Evolutionary conservation across 2,329 filamentous ascomycete species (phyloP).

Genomic region (Malbranchea zuffiana): DNA sequence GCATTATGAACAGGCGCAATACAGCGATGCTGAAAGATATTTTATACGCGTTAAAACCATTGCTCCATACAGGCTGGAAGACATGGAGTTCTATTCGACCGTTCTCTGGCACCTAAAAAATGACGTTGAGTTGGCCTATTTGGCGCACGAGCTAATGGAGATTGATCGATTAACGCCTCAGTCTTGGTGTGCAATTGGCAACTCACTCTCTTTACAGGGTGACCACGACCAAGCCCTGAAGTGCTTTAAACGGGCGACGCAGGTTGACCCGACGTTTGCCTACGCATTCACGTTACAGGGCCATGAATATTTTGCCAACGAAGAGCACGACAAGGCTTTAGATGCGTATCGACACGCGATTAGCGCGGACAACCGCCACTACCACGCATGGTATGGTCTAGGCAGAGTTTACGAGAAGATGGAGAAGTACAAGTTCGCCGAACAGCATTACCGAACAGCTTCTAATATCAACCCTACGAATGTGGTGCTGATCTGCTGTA

Average conservation of each 20-base stretch:
- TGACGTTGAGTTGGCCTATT: constrained; percentile 80
- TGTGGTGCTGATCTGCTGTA: constrained; percentile 80
- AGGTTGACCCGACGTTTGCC: constrained; percentile 79
- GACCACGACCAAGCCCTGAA: constrained; percentile 91
- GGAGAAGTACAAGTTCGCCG: constrained; percentile 81
- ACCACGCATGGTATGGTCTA: constrained; percentile 97
- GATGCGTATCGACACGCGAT: constrained; percentile 79
- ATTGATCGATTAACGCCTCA: constrained; percentile 80
- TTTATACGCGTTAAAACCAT: constrained; percentile 70
- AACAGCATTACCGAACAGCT: constrained; percentile 81
- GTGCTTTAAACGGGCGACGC: constrained; percentile 89
- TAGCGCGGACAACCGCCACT: constrained; percentile 75
- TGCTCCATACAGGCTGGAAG: constrained; percentile 71
- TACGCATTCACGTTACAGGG: constrained; percentile 94
- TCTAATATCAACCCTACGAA: constrained; percentile 88
- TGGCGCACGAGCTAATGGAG: constrained; percentile 83
- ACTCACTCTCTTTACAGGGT: constrained; percentile 81
- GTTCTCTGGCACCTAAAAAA: constrained; percentile 97
- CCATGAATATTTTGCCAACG: constrained; percentile 89
- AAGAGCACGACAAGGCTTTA: constrained; percentile 93
- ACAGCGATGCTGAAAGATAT: constrained; percentile 74
- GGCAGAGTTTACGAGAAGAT: constrained; percentile 75
- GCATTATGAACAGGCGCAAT: constrained; percentile 80
- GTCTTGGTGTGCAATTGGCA: constrained; percentile 91
- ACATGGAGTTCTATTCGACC: constrained; percentile 98